A percentile compares a stretch with the other conserved stretches of the same genome.
Evolutionary conservation across 192 early-diverging fungal species (phyloP).

Genomic region (Piromyces sp.): DNA sequence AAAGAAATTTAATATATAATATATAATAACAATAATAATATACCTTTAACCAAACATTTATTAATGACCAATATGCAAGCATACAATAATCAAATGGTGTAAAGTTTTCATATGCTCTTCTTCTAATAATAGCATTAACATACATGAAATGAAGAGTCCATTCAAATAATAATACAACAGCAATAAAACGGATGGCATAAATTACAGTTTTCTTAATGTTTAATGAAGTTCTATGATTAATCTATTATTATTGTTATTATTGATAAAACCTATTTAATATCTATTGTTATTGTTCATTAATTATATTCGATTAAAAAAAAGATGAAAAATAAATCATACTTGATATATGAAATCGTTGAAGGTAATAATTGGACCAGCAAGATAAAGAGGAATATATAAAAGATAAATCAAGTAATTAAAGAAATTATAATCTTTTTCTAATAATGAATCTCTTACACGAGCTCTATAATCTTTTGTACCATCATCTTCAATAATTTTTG

Average conservation of each 20-base stretch:
- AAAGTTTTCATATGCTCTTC: slow-evolving; percentile 67
- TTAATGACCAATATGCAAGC: slow-evolving; percentile 76
- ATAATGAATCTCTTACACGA: slow-evolving; percentile 33
- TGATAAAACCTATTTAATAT: too few relatives aligned
- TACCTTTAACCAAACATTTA: slow-evolving; percentile 84
- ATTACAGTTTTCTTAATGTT: background rate
- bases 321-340: slow-evolving; percentile 20
- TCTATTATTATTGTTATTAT: too few relatives aligned
- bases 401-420: slow-evolving; percentile 61
- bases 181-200: slow-evolving; percentile 57
- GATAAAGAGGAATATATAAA: slow-evolving; percentile 78
- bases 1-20: too few relatives aligned
- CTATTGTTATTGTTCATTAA: too few relatives aligned
- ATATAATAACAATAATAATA: too few relatives aligned
- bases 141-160: slow-evolving; percentile 68
- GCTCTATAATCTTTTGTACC: slow-evolving; percentile 15
- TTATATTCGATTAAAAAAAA: too few relatives aligned
- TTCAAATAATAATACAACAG: slow-evolving; percentile 62
- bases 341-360: slow-evolving; percentile 85
- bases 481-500: background rate
- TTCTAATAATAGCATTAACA: slow-evolving; percentile 78
- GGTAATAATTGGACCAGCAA: slow-evolving; percentile 87
- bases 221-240: background rate
- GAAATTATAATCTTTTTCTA: slow-evolving; percentile 53
- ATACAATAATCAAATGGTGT: slow-evolving; percentile 61